These are phyloP conservation scores for Phytophthora cactorum DNA, from an alignment of 352 stramenopile genomes.

Conservation along the genomic window DNA sequence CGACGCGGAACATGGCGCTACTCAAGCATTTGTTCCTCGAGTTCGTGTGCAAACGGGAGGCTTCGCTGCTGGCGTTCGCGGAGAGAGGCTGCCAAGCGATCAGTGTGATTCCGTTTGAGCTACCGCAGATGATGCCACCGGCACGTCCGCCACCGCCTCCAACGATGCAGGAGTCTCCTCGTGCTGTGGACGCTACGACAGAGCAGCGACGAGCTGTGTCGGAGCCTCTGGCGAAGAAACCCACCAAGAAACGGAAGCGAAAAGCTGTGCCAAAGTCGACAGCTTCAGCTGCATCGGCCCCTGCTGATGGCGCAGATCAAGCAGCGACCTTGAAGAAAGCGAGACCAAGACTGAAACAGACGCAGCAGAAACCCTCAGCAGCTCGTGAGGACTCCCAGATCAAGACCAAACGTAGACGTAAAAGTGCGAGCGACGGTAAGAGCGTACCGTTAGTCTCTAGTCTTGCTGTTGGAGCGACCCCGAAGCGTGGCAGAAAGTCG, in stretches of 20 bases:
- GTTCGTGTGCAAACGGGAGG: slow-evolving; percentile 36
- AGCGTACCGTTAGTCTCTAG: neutral
- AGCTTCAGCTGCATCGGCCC: neutral
- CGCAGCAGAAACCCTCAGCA: neutral
- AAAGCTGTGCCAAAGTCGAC: neutral
- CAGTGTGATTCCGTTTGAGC: slow-evolving; percentile 44
- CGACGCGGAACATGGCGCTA: slow-evolving; percentile 47
- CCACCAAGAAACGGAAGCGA: slow-evolving; percentile 1
- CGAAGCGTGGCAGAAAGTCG: neutral
- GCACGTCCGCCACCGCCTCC: neutral
- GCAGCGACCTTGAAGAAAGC: neutral
- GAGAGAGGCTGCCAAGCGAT: slow-evolving; percentile 35
- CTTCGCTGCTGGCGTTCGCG: slow-evolving; percentile 35
- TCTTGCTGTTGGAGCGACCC: neutral
- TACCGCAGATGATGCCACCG: slow-evolving; percentile 6
- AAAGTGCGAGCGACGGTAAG: neutral
- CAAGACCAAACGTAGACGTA: neutral
- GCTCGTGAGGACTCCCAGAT: neutral
- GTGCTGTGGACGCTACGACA: neutral
- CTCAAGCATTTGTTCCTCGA: slow-evolving; percentile 52
- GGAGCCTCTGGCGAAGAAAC: neutral
- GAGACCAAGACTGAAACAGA: neutral
- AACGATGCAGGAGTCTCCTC: neutral
- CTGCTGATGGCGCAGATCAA: neutral
- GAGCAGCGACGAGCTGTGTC: slow-evolving; percentile 2